Base-by-base conservation (phyloP, 495 filamentous ascomycete genomes). In the Neurospora hispaniola region DNA sequence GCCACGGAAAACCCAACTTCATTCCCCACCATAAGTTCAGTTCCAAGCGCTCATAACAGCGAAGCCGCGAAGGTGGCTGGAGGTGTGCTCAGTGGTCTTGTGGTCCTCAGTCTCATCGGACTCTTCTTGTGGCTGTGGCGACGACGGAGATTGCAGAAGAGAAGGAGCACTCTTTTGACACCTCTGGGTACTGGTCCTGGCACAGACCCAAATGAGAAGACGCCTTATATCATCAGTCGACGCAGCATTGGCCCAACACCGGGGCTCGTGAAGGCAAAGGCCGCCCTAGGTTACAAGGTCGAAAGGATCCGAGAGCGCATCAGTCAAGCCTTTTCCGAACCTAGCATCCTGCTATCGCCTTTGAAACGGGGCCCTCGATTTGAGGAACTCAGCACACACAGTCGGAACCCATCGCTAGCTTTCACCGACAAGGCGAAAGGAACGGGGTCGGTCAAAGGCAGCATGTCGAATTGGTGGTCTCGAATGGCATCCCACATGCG, bases 121-220 rank as follows among this genome's bases (percentile, higher is more conserved):
- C 83, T 87, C 66, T 39, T 86, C 3, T 72, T 87, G 40, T 88
- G 83, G 84, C 80, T 82, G 74, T 85, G 84, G 80, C 79, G 84
- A 70, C 81, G 82, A 71, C 82, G 80, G 23, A 73, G 75, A 42
- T 68, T 79, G 62, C 77, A 81, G 54, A 82, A 76, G 71, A 78
- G 81, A 71, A 78, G 81, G 75, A 82, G 80, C 73, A 84, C 83
- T 0, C 76, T 87, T 9, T 76, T 87, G 23, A 85, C 85, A 4
- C 84, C 86, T 12, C 74, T 86, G 2, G 80, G 80, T 9, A 77
- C 79, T n/a, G 77, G 73, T 10, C 73, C 75, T 7, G 48, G 72
- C 2, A 71, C 62, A 43, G 73, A 73, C 54, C 73, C 41, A 9
- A 66, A 31, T 38, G 82, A 86, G 71, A 84, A 84, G 75, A 81